Percentiles rank a stretch among this genome's conserved stretches.
Evolutionary conservation across 306 rosid genomes (phyloP).

Genomic region (Rosa multiflora): DNA sequence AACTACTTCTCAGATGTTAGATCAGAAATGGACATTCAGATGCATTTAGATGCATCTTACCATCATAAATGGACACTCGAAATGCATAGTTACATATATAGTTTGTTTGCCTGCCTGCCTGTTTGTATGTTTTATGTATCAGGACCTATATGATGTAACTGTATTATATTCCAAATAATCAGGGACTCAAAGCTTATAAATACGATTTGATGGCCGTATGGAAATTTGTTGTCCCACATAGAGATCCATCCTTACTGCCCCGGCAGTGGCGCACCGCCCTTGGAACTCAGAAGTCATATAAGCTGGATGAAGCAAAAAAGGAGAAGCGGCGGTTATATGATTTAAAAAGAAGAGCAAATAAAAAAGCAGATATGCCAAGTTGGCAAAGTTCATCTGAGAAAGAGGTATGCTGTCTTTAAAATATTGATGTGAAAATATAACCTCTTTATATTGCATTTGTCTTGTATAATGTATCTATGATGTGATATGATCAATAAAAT

Average conservation of each 20-base stretch:
- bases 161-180: constrained; percentile 39
- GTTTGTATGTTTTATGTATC: not conserved
- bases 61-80: not conserved
- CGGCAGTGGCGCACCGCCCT: constrained; percentile 88
- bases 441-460: constrained; percentile 10
- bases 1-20: not conserved
- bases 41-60: not conserved
- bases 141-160: constrained; percentile 9
- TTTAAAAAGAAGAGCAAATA: constrained; percentile 55
- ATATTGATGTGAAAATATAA: constrained; percentile 12
- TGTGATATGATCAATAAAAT: not conserved
- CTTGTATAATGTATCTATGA: not conserved
- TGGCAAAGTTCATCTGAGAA: constrained; percentile 50
- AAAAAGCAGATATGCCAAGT: constrained; percentile 44
- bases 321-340: constrained; percentile 78
- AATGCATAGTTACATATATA: not conserved
- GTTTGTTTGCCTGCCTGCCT: not conserved
- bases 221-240: constrained; percentile 75
- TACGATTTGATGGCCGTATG: constrained; percentile 80
- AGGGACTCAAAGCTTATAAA: constrained; percentile 83
- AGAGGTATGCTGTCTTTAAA: constrained; percentile 49
- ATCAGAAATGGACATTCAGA: not conserved
- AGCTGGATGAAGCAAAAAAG: constrained; percentile 56
- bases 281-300: constrained; percentile 95
- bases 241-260: constrained; percentile 88